These are phyloP conservation scores for Talaromyces piceae DNA, from an alignment of 2,329 filamentous ascomycete species.

Conservation along the genomic window DNA sequence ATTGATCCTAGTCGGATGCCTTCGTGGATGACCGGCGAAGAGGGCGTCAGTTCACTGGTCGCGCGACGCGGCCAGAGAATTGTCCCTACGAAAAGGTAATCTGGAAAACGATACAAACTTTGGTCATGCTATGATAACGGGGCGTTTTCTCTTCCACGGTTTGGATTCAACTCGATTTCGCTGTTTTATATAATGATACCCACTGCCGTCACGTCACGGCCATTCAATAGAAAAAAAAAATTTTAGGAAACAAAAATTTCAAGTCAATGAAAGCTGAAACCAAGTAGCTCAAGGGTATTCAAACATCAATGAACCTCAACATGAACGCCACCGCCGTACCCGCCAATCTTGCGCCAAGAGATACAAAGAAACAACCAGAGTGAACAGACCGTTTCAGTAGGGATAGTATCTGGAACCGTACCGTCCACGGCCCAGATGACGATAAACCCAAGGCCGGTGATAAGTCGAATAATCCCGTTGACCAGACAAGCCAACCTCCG, in stretches of 20 bases:
- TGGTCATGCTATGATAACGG: background rate
- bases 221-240: background rate
- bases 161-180: background rate
- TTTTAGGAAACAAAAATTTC: too few species aligned
- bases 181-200: background rate
- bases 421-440: constrained; percentile 1
- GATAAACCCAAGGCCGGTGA: constrained; percentile 30
- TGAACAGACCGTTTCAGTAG: background rate
- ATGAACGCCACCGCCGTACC: background rate
- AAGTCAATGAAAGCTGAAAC: too few species aligned
- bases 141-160: background rate
- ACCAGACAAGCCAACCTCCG: constrained; percentile 33
- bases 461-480: constrained; percentile 36
- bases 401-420: background rate
- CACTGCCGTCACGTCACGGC: background rate
- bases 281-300: background rate
- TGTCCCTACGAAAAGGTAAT: background rate
- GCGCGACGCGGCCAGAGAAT: constrained; percentile 52
- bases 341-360: background rate
- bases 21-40: constrained; percentile 85
- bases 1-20: constrained; percentile 74
- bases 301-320: background rate
- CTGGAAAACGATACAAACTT: background rate
- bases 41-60: constrained; percentile 66
- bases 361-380: background rate